phyloP scores from a whole-genome alignment of 352 stramenopile species.

The Phytophthora pseudosyringae region DNA sequence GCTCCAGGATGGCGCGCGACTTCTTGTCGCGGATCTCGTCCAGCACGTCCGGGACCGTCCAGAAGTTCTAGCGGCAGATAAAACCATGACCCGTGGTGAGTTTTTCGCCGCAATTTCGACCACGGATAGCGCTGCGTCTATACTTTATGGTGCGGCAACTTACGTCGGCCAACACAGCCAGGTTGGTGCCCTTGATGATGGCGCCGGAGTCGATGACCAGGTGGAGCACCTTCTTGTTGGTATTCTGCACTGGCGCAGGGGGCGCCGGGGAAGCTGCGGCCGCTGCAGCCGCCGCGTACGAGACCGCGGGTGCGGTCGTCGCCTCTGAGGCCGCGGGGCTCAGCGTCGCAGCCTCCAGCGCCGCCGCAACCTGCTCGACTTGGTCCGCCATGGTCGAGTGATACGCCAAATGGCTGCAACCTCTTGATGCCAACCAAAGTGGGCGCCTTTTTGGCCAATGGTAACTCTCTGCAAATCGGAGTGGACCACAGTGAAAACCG shows the following conservation, averaged over 20 bases:
- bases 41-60: slow-evolving; percentile 87
- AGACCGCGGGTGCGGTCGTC: not conserved
- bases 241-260: slow-evolving; percentile 5
- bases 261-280: slow-evolving; percentile 8
- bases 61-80: slow-evolving; percentile 65
- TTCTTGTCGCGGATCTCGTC: slow-evolving; percentile 86
- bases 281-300: slow-evolving; percentile 17
- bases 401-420: slow-evolving; percentile 17
- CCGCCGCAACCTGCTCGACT: slow-evolving; percentile 30
- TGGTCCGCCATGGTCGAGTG: slow-evolving; percentile 26
- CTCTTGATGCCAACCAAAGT: slow-evolving; percentile 54
- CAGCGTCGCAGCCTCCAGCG: slow-evolving; percentile 27
- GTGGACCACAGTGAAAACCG: too few relatives aligned
- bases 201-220: slow-evolving; percentile 87
- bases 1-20: slow-evolving; percentile 70
- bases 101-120: slow-evolving; percentile 10
- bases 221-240: slow-evolving; percentile 75
- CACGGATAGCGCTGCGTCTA: not conserved
- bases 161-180: slow-evolving; percentile 78
- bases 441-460: slow-evolving; percentile 40
- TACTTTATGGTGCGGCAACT: not conserved
- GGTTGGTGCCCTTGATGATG: slow-evolving; percentile 89
- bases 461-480: too few relatives aligned
- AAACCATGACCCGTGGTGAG: slow-evolving; percentile 13
- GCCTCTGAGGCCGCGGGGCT: slow-evolving; percentile 13